Evolutionary conservation across 2,329 filamentous ascomycete genomes (phyloP), one percentile per base, ranked within the genome.

Genomic region (Elsinoe ampelina): DNA sequence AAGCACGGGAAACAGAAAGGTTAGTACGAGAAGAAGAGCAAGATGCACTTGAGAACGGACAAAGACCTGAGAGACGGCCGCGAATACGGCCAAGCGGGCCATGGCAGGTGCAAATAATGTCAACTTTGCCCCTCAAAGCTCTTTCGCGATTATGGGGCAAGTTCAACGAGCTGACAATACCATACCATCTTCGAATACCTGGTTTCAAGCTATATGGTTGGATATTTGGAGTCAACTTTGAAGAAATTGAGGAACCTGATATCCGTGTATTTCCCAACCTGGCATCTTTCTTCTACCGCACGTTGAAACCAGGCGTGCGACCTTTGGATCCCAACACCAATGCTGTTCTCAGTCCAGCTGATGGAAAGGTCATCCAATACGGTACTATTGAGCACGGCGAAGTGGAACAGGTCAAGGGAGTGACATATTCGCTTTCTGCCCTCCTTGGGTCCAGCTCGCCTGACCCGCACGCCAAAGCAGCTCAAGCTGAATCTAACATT

Each of bases 341-440:
- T 66, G 87, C 89, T 8, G 74, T 98, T 4, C 75, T 97, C 6
- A 93, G 89, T 0, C 95, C 93, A 1, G 83, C 93, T 4, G 93
- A 98, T 70, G 93, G 93, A 47, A 86, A 87, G 61, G 80, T 98
- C 45, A 80, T 98, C 22, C 92, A 97, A 65, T 96, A 90, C 64
- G 93, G 93, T 10, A 84, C 84, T 64, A 96, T 98, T 58, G 86
- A 95, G 66, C 84, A 91, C 65, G 91, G 92, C 48, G 89, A 96
- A 67, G 95, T 98, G 42, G 93, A 98, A 71, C 93, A 98, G 73
- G 92, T 98, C 61, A 98, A 98, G 73, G 93, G 93, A 59, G 93
- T 98, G 79, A 98, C 93, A 0, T 98, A 98, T 73, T 95, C 86
- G 63, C 81, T 98, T 56, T 93, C 98, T 68, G 91, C 93, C 6